Conservation (phyloP, 352 stramenopile species). For the Globisporangium mamillatum region DNA sequence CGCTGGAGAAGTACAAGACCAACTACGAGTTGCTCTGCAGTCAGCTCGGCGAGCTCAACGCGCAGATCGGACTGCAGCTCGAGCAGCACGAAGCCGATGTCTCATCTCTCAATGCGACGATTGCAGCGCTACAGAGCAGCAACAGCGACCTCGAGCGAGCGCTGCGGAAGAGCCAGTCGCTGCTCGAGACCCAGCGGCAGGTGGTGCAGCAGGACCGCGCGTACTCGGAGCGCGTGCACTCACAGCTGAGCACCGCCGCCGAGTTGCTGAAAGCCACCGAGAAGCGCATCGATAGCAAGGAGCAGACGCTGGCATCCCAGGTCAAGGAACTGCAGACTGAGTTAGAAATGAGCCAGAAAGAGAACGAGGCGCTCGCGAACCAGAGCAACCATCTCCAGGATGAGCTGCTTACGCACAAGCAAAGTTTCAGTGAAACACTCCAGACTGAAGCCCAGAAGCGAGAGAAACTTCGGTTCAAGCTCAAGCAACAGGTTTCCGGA, state of each 20-base stretch:
- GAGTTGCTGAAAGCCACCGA: slow-evolving; percentile 60
- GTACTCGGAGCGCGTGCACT: slow-evolving; percentile 55
- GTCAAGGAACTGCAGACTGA: slow-evolving; percentile 20
- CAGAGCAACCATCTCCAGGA: slow-evolving; percentile 20
- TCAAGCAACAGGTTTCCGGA: slow-evolving; percentile 27
- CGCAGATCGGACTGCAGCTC: slow-evolving; percentile 63
- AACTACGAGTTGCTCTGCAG: slow-evolving; percentile 78
- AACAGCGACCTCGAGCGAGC: slow-evolving; percentile 35
- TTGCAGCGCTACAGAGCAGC: slow-evolving; percentile 31
- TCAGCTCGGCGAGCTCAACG: slow-evolving; percentile 64
- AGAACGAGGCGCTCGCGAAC: slow-evolving; percentile 9
- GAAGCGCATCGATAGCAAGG: slow-evolving; percentile 40
- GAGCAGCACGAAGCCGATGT: slow-evolving; percentile 72
- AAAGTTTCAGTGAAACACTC: background rate
- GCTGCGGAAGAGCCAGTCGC: slow-evolving; percentile 20
- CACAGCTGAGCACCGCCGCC: slow-evolving; percentile 54
- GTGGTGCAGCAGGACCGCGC: slow-evolving; percentile 38
- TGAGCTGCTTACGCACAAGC: slow-evolving; percentile 20
- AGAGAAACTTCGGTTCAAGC: slow-evolving; percentile 20
- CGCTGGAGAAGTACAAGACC: slow-evolving; percentile 67
- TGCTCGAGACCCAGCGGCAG: slow-evolving; percentile 21
- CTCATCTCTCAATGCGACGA: slow-evolving; percentile 35
- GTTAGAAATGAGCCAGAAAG: slow-evolving; percentile 12
- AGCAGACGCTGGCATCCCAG: slow-evolving; percentile 25
- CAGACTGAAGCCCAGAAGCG: slow-evolving; percentile 27